Evolutionary conservation across 75 land plant species (phyloP), one percentile per base, ranked within the genome.

Genomic region (Pinus taeda): DNA sequence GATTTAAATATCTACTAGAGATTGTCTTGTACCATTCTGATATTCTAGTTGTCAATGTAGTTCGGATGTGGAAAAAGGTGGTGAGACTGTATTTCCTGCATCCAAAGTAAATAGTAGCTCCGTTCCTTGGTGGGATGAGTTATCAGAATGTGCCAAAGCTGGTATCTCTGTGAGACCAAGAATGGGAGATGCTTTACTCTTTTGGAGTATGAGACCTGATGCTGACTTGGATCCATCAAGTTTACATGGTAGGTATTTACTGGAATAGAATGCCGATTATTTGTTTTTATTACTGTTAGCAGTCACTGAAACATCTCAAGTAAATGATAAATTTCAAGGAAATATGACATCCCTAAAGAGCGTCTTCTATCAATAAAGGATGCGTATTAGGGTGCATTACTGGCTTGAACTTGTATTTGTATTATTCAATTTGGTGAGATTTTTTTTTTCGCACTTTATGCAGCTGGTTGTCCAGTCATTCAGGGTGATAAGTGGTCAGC

Each of bases 151-250:
- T 87, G 98, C 81, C 4, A 88, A 87, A 58, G 73, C 62, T 59
- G 98, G 98, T 17, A 81, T 95, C 73, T 89, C 98, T 63, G 92
- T 95, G 29, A 92, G 86, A 75, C 97, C 98, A 75, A 92, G 89
- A 61, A 88, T 82, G 87, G 98, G 98, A 45, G 94, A 93, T 85
- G 98, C 98, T 15, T 78, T 95, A 71, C 93, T 95, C 55, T 95
- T 95, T 84, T 95, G 98, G 98, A 93, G 98, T 87, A 93, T 95
- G 97, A 88, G 72, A 22, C 94, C 97, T 36, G 98, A 95, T 88
- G 97, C 94, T 21, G 59, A 91, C 57, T 76, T 93, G 60, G 98
- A 95, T 81, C 88, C 92, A 22, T 79, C 89, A 53, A 95, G 98
- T 84, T 86, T 95, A 80, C 98, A 95, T 76, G 97, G 98, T 95